Evolutionary conservation across 1,284 basidiomycete species (phyloP).

Genomic region (Macrocystidia cucumis): DNA sequence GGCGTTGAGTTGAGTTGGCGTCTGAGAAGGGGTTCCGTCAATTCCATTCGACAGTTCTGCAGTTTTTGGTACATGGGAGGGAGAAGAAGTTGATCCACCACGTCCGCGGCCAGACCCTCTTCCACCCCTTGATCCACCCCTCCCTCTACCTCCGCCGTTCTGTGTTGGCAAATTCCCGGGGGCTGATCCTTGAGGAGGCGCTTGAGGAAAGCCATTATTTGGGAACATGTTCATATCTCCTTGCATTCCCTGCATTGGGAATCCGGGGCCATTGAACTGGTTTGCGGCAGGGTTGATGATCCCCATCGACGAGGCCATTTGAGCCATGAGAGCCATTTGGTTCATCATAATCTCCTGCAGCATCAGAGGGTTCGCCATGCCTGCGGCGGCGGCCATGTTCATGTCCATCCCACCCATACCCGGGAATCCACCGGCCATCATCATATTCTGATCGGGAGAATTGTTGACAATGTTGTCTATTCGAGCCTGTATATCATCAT

Average conservation of each 20-base stretch:
- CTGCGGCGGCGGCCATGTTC: constrained; percentile 36
- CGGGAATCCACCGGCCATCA: constrained; percentile 48
- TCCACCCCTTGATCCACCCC: constrained; percentile 27
- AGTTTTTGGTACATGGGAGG: constrained; percentile 11
- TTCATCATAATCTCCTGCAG: constrained; percentile 82
- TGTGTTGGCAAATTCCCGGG: constrained; percentile 13
- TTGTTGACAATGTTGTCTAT: constrained; percentile 68
- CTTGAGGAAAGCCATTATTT: constrained; percentile 32
- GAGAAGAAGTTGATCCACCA: constrained; percentile 18
- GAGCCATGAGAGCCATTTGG: constrained; percentile 81
- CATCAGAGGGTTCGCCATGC: constrained; percentile 59
- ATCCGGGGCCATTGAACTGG: constrained; percentile 44
- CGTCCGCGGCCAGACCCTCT: constrained; percentile 24
- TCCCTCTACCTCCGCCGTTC: constrained; percentile 26
- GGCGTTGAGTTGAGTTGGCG: constrained; percentile 19
- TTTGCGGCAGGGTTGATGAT: constrained; percentile 51
- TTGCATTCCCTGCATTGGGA: constrained; percentile 51
- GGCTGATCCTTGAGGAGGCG: constrained; percentile 13
- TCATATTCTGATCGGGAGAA: constrained; percentile 45
- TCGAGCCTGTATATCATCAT: constrained; percentile 69
- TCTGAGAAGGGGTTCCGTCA: constrained; percentile 17
- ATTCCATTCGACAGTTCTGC: constrained; percentile 12
- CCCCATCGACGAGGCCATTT: constrained; percentile 70
- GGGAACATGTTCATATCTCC: constrained; percentile 47
- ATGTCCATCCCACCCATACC: constrained; percentile 55